Evolutionary conservation across 1,284 basidiomycete genomes (phyloP).

Genomic region (Apiotrichum montevideense): DNA sequence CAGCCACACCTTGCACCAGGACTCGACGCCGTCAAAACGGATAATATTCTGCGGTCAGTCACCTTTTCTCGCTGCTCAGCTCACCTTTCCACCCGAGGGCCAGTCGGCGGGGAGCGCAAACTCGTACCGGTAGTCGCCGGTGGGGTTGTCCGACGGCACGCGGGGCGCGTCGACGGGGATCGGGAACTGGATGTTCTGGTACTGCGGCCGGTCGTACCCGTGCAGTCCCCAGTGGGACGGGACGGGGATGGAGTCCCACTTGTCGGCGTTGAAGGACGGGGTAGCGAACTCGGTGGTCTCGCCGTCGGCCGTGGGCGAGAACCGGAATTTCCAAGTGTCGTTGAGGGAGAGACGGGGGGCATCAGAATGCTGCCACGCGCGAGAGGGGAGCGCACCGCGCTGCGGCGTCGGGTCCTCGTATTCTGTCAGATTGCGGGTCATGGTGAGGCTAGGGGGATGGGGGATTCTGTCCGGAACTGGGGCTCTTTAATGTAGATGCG

Average conservation of each 20-base stretch:
- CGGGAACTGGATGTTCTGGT: constrained; percentile 18
- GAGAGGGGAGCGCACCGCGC: constrained; percentile 10
- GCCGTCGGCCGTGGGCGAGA: constrained; percentile 3
- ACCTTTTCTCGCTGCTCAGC: background rate
- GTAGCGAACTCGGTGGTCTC: constrained; percentile 5
- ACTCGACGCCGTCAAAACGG: constrained; percentile 25
- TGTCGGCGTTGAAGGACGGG: background rate
- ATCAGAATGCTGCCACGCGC: constrained; percentile 14
- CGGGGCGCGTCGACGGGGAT: constrained; percentile 13
- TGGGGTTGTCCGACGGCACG: constrained; percentile 20
- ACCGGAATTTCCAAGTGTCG: constrained; percentile 18
- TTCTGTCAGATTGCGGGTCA: constrained; percentile 19
- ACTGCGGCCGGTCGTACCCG: constrained; percentile 11
- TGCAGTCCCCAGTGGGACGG: constrained; percentile 17
- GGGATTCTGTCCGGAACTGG: too few species aligned
- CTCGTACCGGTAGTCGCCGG: constrained; percentile 12
- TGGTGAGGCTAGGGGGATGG: background rate
- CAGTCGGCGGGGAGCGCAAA: constrained; percentile 3
- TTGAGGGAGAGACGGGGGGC: constrained; percentile 11
- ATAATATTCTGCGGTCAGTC: background rate
- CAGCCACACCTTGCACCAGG: constrained; percentile 24
- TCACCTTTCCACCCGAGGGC: constrained; percentile 6
- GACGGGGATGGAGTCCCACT: constrained; percentile 11
- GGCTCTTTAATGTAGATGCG: too few species aligned
- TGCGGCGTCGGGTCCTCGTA: constrained; percentile 14